Evolutionary conservation across 2,329 filamentous ascomycete species (phyloP).

Genomic region (Diaporthe aspalathi): DNA sequence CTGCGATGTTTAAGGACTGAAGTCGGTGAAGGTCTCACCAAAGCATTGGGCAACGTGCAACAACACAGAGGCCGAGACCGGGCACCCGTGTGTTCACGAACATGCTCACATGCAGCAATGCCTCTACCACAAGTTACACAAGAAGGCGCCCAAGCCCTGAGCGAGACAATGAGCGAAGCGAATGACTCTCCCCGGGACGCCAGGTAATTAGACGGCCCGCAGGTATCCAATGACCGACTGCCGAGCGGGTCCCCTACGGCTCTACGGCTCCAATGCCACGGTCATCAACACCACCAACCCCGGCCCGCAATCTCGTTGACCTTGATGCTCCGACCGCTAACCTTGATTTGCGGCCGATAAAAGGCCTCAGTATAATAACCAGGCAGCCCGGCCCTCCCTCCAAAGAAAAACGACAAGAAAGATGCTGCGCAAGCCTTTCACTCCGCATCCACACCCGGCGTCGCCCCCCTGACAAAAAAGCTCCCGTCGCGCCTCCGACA

Average conservation of each 20-base stretch:
- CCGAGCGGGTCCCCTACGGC: slow-evolving; percentile 13
- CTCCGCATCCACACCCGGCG: background rate
- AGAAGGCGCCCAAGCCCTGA: background rate
- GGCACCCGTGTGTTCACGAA: background rate
- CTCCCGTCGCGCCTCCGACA: slow-evolving; percentile 10
- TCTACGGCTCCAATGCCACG: slow-evolving; percentile 9
- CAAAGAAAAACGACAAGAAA: background rate
- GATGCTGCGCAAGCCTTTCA: background rate
- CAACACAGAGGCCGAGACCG: too few species aligned
- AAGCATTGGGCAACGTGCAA: background rate
- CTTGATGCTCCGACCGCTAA: slow-evolving; percentile 11
- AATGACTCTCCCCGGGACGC: slow-evolving; percentile 14
- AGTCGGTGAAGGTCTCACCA: background rate
- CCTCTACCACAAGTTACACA: too few species aligned
- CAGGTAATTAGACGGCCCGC: slow-evolving; percentile 19
- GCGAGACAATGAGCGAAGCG: background rate
- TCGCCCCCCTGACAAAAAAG: background rate
- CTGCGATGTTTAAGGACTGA: too few species aligned
- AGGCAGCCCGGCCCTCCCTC: background rate
- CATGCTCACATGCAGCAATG: too few species aligned
- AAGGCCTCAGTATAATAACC: slow-evolving; percentile 12
- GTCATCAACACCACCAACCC: slow-evolving; percentile 20
- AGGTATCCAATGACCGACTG: slow-evolving; percentile 21
- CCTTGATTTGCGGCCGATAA: slow-evolving; percentile 10
- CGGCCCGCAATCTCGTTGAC: slow-evolving; percentile 25